A percentile compares a stretch with the other conserved stretches of the same genome.
Evolutionary conservation across 208 protist genomes (phyloP).

Genomic region (Leishmania guyanensis): DNA sequence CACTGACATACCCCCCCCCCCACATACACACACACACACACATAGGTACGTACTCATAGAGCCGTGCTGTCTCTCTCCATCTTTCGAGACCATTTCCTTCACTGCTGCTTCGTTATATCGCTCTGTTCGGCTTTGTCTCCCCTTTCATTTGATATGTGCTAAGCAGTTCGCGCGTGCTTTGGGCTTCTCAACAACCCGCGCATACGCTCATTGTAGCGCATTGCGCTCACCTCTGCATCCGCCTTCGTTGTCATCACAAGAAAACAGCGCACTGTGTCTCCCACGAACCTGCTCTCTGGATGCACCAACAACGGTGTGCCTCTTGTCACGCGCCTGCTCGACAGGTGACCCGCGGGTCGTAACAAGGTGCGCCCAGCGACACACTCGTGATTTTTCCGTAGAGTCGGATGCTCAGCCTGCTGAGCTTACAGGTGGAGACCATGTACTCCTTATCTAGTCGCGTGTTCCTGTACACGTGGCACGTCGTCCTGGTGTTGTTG

Average conservation of each 20-base stretch:
- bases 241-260: neutral
- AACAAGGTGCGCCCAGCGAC: neutral
- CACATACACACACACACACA: neutral
- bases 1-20: neutral
- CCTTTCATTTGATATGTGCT: neutral
- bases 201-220: neutral
- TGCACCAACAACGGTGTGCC: neutral
- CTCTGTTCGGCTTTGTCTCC: neutral
- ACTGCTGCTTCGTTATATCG: neutral
- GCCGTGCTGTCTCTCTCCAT: neutral
- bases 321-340: neutral
- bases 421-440: conserved; percentile 75
- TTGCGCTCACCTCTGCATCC: neutral
- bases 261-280: neutral
- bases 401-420: conserved; percentile 9
- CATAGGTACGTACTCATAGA: neutral
- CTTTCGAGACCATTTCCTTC: neutral
- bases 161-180: neutral
- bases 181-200: neutral
- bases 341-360: neutral
- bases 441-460: conserved; percentile 56
- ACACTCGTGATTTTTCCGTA: neutral
- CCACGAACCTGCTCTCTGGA: neutral
- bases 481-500: conserved; percentile 55
- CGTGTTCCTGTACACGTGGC: conserved; percentile 72